Evolutionary conservation across 257 asterid genomes (phyloP), one percentile per base, ranked within the genome.

Genomic region (Thymus quinquecostatus): DNA sequence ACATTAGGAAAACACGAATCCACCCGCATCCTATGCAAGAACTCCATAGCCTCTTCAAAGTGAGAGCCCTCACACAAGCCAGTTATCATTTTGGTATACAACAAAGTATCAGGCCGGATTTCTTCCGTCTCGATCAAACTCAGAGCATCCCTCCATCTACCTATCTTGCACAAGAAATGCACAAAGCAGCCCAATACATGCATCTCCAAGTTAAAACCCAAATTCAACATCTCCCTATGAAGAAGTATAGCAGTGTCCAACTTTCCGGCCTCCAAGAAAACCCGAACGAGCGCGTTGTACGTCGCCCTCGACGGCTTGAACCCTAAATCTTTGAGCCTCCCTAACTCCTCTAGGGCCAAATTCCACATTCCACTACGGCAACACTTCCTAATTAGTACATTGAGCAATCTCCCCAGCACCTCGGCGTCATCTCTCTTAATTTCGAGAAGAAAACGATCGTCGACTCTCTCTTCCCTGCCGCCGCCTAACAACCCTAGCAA

Each of bases 41-140:
- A 84, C 61, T 91, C 90, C 99, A 94, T 91, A 67, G 97, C 97
- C 84, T 91, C 99, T 73, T 86, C 97, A 74, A 94, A 94, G 77
- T 85, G 78, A 9, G 96, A 94, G 64, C 90, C 97, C 84, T 94
- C 97, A 28, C 97, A 94, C 77, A 94, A 83, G 61, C 99, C 99
- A 61, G 72, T 79, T 57, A 94, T 94, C 99, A 94, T 91, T 64
- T 77, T 76, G 3, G 99, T 94, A 76, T 91, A 94, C 7, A 89
- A 74, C 60, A 85, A 68, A 21, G 97, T 88, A 84, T 94, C 93
- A 0, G 97, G 89, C 71, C 78, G 87, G 79, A 78, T 82, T 69
- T 82, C 97, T 79, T 91, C 99, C 82, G 80, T 88, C 74, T 89
- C 97, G n/a, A 94, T 86, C 80, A 91, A 78, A 82, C 76, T 88